phyloP scores from a whole-genome alignment of 148 eudicot species.

The Chenopodium formosanum region DNA sequence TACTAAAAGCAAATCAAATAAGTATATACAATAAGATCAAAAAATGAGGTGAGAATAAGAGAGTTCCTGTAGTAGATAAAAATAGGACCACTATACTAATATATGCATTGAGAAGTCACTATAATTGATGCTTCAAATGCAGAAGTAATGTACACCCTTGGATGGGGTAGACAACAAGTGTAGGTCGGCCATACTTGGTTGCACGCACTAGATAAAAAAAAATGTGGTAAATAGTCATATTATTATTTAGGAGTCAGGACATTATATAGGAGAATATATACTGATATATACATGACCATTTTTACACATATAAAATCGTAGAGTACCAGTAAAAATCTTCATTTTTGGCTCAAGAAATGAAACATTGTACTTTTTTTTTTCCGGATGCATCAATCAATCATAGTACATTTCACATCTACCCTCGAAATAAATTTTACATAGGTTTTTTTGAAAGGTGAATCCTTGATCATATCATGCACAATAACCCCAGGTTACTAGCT shows the following conservation, averaged over 20 bases:
- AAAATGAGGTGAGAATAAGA: conserved; percentile 10
- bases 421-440: too few species aligned
- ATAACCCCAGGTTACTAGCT: too few species aligned
- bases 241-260: not conserved
- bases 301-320: not conserved
- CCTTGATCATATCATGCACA: not conserved
- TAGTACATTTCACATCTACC: too few species aligned
- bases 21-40: not conserved
- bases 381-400: conserved; percentile 3
- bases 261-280: not conserved
- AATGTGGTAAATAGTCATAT: not conserved
- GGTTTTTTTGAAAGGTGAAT: not conserved
- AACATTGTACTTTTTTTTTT: not conserved
- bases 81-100: conserved; percentile 23
- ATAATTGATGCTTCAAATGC: conserved; percentile 14
- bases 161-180: conserved; percentile 5
- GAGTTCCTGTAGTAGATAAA: conserved; percentile 1
- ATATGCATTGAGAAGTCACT: conserved; percentile 22
- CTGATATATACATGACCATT: not conserved
- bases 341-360: conserved; percentile 5
- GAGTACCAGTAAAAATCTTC: not conserved
- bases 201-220: not conserved
- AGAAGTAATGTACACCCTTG: conserved; percentile 21
- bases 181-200: conserved; percentile 17
- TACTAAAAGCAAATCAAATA: too few species aligned